Evolutionary conservation across 805 yeast genomes (phyloP).

Genomic region (Millerozyma acaciae): DNA sequence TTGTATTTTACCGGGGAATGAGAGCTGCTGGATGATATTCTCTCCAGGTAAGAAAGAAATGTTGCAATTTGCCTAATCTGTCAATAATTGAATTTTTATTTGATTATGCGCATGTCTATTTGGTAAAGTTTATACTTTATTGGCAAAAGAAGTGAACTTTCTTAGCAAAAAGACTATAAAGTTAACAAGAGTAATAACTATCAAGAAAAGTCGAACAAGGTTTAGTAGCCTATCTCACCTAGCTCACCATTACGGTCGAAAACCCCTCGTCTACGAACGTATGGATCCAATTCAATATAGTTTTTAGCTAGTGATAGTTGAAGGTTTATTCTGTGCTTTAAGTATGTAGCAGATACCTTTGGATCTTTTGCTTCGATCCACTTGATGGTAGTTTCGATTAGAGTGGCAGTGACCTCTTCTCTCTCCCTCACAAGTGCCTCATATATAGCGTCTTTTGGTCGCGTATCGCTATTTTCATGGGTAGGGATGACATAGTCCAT

Average conservation of each 20-base stretch:
- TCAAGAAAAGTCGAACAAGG: too few species aligned
- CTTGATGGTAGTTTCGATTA: constrained; percentile 57
- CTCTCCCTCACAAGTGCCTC: constrained; percentile 47
- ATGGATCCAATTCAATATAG: constrained; percentile 70
- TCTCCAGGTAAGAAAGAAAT: too few species aligned
- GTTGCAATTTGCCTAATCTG: too few species aligned
- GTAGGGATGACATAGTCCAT: constrained; percentile 62
- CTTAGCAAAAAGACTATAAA: too few species aligned
- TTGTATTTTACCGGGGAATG: too few species aligned
- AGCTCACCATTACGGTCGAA: constrained; percentile 66
- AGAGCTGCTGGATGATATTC: too few species aligned
- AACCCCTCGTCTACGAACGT: constrained; percentile 66
- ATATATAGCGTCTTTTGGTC: constrained; percentile 33
- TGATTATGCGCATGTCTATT: too few species aligned
- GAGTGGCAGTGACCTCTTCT: constrained; percentile 43
- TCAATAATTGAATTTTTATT: too few species aligned
- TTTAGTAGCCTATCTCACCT: constrained; percentile 1
- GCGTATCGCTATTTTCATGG: constrained; percentile 45
- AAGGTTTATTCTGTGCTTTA: constrained; percentile 48
- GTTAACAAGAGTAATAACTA: too few species aligned
- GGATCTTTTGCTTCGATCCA: constrained; percentile 66
- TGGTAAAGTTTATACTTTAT: too few species aligned
- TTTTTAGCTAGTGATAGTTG: constrained; percentile 53
- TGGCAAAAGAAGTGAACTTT: too few species aligned
- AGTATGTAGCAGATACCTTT: constrained; percentile 41